Percentiles rank a stretch among this genome's conserved stretches.
These are phyloP conservation scores for Asclepias syriaca DNA, from an alignment of 257 asterid genomes.

Conservation along the genomic window DNA sequence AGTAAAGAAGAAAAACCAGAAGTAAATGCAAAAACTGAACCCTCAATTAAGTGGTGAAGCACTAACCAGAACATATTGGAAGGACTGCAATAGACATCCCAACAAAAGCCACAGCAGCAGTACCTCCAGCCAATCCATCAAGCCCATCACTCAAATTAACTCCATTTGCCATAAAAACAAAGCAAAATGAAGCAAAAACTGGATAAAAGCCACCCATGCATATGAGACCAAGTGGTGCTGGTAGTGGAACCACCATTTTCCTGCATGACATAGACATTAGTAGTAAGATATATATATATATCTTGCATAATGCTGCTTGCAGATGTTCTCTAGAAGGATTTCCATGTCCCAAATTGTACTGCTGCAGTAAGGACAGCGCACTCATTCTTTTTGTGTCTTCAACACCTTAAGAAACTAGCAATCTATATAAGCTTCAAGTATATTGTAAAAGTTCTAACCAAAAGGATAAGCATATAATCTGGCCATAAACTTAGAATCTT, in stretches of 20 bases:
- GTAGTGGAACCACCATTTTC: slow-evolving; percentile 89
- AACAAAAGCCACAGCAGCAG: slow-evolving; percentile 75
- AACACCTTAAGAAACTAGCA: neutral
- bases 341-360: neutral
- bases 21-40: slow-evolving; percentile 3
- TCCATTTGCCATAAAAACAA: slow-evolving; percentile 77
- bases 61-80: slow-evolving; percentile 86
- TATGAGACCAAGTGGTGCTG: slow-evolving; percentile 76
- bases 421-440: neutral
- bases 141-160: slow-evolving; percentile 69
- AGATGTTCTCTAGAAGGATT: neutral
- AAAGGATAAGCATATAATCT: neutral
- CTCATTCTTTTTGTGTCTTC: neutral
- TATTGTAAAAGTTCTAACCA: neutral
- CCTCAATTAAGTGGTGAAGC: neutral
- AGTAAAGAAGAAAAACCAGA: neutral
- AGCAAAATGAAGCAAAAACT: slow-evolving; percentile 52
- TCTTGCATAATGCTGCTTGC: neutral
- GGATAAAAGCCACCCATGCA: slow-evolving; percentile 61
- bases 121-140: slow-evolving; percentile 93
- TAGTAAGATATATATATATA: slow-evolving; percentile 15
- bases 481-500: neutral
- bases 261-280: slow-evolving; percentile 33
- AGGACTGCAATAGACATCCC: slow-evolving; percentile 92
- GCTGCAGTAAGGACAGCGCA: neutral